These are phyloP conservation scores for Waitea zeae DNA, from an alignment of 1,284 basidiomycete genomes.

Conservation along the genomic window DNA sequence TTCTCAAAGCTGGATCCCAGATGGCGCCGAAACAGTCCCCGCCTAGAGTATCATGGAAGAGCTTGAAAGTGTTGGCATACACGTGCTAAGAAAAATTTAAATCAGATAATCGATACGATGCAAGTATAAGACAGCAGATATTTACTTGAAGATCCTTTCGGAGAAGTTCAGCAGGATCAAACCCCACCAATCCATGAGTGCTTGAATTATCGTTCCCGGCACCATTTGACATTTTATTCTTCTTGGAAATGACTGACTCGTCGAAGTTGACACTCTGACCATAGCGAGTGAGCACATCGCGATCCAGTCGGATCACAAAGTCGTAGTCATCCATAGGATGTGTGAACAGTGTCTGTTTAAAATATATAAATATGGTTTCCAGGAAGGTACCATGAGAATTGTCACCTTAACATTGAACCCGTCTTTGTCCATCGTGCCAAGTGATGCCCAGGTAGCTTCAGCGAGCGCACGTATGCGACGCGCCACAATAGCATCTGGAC, in stretches of 20 bases:
- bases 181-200: constrained; percentile 46
- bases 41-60: constrained; percentile 80
- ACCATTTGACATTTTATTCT: constrained; percentile 20
- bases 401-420: constrained; percentile 34
- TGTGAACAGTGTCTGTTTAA: constrained; percentile 53
- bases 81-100: constrained; percentile 29
- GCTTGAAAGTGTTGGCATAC: constrained; percentile 63
- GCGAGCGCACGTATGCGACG: constrained; percentile 56
- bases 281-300: constrained; percentile 54
- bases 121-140: constrained; percentile 2
- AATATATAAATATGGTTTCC: not conserved
- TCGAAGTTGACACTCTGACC: constrained; percentile 43
- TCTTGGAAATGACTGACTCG: too few relatives aligned
- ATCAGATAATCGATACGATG: constrained; percentile 5
- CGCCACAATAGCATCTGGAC: constrained; percentile 54
- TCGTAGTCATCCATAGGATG: constrained; percentile 82
- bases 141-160: constrained; percentile 57
- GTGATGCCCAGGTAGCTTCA: constrained; percentile 41
- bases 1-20: constrained; percentile 65
- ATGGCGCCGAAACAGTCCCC: constrained; percentile 69
- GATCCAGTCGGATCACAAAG: constrained; percentile 64
- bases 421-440: constrained; percentile 28
- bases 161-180: constrained; percentile 65
- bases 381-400: not conserved
- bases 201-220: constrained; percentile 26